These are phyloP conservation scores for Arctium minus DNA, from an alignment of 129 eudicot species.

Conservation along the genomic window DNA sequence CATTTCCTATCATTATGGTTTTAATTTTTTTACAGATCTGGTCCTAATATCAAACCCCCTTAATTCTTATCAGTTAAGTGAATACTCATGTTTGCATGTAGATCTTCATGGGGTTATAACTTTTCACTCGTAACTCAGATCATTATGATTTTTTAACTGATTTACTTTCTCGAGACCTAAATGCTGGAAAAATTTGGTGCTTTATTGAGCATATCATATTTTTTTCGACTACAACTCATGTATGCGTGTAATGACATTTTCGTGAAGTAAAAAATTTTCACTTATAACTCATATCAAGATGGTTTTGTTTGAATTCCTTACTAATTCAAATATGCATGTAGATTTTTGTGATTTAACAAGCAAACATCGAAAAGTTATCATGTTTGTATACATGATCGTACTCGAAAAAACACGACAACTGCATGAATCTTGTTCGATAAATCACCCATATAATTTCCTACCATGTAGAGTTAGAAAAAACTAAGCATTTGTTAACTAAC, in stretches of 20 bases:
- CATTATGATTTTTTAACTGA: not conserved
- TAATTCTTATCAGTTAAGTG: too few species aligned
- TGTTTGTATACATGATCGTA: too few species aligned
- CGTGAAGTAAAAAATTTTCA: not conserved
- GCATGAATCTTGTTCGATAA: not conserved
- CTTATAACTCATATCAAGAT: not conserved
- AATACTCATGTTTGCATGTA: not conserved
- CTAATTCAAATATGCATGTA: not conserved
- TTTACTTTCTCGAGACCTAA: not conserved
- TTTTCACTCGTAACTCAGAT: not conserved
- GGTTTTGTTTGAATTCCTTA: not conserved
- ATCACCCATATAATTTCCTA: not conserved
- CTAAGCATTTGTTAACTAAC: not conserved
- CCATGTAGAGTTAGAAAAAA: not conserved
- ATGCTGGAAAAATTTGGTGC: not conserved
- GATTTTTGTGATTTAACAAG: not conserved
- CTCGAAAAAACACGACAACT: not conserved
- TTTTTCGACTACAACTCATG: too few species aligned
- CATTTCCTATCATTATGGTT: not conserved
- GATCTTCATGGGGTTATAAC: too few species aligned
- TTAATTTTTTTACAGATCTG: too few species aligned
- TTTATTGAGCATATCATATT: too few species aligned
- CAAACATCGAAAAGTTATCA: not conserved
- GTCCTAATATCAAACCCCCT: not conserved
- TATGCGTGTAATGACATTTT: not conserved